Conservation (phyloP, 305 asterid genomes). For the Solanum hybrid region DNA sequence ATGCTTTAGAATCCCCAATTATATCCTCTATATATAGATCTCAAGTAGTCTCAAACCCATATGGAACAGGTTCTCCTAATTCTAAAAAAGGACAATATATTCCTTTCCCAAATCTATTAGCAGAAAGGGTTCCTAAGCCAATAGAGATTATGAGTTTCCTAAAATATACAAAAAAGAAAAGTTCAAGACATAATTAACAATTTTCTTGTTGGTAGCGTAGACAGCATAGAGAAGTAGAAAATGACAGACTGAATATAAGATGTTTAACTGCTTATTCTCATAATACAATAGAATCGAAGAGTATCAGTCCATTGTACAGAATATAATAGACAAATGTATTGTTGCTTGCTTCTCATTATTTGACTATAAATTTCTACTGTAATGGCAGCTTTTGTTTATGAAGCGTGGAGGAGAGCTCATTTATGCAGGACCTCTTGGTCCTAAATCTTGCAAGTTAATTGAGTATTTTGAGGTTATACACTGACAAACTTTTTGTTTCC, state of each 20-base stretch:
- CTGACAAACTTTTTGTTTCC: neutral
- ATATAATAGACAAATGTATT: neutral
- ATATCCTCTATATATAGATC: neutral
- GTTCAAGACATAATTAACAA: neutral
- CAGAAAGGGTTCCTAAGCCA: neutral
- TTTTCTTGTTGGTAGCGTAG: neutral
- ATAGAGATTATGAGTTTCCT: neutral
- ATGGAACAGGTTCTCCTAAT: neutral
- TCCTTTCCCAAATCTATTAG: neutral
- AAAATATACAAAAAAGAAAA: no score
- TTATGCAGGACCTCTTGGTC: constrained; percentile 91
- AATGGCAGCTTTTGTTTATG: constrained; percentile 80
- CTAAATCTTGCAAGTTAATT: constrained; percentile 68
- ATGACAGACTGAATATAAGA: neutral
- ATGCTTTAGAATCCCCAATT: neutral
- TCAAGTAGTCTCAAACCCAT: neutral
- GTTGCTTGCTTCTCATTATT: constrained; percentile 6
- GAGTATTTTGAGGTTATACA: constrained; percentile 79
- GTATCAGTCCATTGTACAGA: neutral
- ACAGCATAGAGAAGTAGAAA: neutral
- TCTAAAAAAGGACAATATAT: neutral
- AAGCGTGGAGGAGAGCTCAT: constrained; percentile 94
- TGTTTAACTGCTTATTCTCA: neutral
- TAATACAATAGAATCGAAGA: neutral
- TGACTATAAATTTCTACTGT: constrained; percentile 9